These are phyloP conservation scores for Sugiyamaella castrensis DNA, from an alignment of 1,139 yeast genomes.

Conservation along the genomic window DNA sequence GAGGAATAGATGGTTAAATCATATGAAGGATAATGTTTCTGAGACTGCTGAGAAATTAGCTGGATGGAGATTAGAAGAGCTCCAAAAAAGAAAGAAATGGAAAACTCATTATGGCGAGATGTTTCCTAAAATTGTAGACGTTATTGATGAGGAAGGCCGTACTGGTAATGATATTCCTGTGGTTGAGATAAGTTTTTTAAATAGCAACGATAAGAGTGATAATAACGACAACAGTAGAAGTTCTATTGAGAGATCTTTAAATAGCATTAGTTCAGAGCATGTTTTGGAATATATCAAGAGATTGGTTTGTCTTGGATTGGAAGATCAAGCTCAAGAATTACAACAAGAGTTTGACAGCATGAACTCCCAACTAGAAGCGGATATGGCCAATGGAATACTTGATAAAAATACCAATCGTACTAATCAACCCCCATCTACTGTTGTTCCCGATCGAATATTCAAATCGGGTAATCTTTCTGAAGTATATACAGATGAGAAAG, in stretches of 20 bases:
- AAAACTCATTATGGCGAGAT: constrained; percentile 33
- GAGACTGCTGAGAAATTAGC: constrained; percentile 61
- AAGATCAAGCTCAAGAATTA: constrained; percentile 28
- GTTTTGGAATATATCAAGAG: constrained; percentile 25
- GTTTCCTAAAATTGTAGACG: constrained; percentile 6
- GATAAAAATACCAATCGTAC: neutral
- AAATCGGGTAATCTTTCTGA: constrained; percentile 4
- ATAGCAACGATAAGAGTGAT: too few species aligned
- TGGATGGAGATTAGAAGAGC: constrained; percentile 57
- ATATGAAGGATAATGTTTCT: constrained; percentile 49
- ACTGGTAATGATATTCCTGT: constrained; percentile 19
- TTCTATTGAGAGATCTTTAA: too few species aligned
- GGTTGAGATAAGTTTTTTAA: constrained; percentile 15
- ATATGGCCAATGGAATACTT: too few species aligned
- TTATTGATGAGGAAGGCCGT: constrained; percentile 10
- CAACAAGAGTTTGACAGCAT: constrained; percentile 8
- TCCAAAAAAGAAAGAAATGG: constrained; percentile 60
- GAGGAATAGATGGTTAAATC: constrained; percentile 64
- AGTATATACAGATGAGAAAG: constrained; percentile 4
- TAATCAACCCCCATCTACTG: neutral
- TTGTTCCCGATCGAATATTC: neutral
- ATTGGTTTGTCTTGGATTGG: constrained; percentile 24
- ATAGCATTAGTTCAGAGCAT: constrained; percentile 10
- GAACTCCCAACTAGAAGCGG: neutral
- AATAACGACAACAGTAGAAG: neutral